Base-by-base conservation (phyloP, 1,139 yeast species). In the Protomyces gravidus region DNA sequence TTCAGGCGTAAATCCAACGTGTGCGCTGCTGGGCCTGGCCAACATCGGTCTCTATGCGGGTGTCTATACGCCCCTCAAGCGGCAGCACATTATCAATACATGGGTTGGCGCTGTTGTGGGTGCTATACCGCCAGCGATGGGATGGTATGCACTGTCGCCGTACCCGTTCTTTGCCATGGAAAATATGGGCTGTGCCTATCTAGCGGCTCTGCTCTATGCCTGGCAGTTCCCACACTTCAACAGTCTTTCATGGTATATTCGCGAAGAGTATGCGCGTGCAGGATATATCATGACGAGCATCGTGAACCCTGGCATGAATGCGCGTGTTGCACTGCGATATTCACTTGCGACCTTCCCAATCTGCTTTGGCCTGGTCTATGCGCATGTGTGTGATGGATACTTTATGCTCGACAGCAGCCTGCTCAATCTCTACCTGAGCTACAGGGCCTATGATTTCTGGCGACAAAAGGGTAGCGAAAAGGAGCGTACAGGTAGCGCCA, bases 171-270 rank as follows among this genome's bases (percentile, higher is more conserved):
- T 53, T 17, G 19, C 53, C 17, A 23, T 45, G 4, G 49, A 61
- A 15, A 65, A 64, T 39, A 28, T 57, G 9, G 67, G 67, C 5
- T 67, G 75, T 33, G 82, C 95, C 0, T 74, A 92, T 55, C 67
- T 77, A 3, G 97, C 97, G 1, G 89, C 86, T 0, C 75, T 94
- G 60, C 76, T 92, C 45, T 92, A 87, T 70, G 96, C 97, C 3
- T 92, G 99, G 99, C 99, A 92, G 73, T 92, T 92, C 71, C 99
- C 99, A 2, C 99, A 92, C 72, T 92, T 92, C 76, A 92, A 92
- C 74, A 82, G 97, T 0, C 78, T 92, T 55, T 85, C 95, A 59
- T 96, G 92, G 73, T 85, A 85, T 66, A 84, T 92, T 61, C 85
- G 92, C 55, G 84, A 83, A 59, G 97, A 92, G 70, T 92, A 92